Percentiles rank a stretch among this genome's conserved stretches.
These are phyloP conservation scores for Gymnopilus dilepis DNA, from an alignment of 768 basidiomycete species.

Conservation along the genomic window DNA sequence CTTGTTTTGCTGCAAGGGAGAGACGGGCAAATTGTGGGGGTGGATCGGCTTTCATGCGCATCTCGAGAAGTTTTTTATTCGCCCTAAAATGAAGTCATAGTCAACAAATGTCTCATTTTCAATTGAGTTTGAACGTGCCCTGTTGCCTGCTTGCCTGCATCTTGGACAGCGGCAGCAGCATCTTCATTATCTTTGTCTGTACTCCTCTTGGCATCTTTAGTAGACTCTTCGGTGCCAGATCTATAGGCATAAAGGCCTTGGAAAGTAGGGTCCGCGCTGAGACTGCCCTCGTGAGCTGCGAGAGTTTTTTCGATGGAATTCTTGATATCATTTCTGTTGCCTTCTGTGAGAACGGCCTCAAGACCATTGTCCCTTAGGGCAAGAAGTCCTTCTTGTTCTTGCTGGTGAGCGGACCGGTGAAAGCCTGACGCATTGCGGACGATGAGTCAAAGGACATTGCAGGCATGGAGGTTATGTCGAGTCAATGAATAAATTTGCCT, in stretches of 20 bases:
- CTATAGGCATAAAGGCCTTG: conserved; percentile 4
- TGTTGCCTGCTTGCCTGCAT: background rate
- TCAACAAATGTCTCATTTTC: conserved; percentile 14
- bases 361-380: no score
- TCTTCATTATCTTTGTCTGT: conserved; percentile 1
- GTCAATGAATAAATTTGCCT: no score
- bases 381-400: no score
- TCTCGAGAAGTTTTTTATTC: background rate
- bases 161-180: background rate
- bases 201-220: conserved; percentile 8
- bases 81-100: conserved; percentile 15
- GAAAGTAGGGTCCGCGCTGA: background rate
- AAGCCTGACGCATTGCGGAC: no score
- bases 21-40: background rate
- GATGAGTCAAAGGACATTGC: no score
- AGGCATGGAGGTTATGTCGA: no score
- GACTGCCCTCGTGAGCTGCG: background rate
- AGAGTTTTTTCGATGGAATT: no score
- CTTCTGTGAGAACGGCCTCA: no score
- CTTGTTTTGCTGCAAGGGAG: background rate
- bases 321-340: no score
- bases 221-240: background rate
- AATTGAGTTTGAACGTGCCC: background rate
- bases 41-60: background rate
- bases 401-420: no score